These are phyloP conservation scores for Gentiana straminea DNA, from an alignment of 257 asterid species.

Conservation along the genomic window DNA sequence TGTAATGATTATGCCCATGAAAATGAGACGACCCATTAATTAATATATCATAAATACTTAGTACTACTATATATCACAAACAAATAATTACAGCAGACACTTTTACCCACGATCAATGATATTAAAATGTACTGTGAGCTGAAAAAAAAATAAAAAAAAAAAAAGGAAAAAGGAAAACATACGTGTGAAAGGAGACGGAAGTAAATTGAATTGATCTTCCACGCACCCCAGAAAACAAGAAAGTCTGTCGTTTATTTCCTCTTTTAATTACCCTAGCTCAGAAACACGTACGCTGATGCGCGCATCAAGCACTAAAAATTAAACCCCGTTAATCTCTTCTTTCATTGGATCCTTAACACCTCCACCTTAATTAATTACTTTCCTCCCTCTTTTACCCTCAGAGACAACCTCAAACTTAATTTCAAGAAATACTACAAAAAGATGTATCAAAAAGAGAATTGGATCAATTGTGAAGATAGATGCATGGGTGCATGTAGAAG, in stretches of 20 bases:
- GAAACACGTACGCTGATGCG: no score
- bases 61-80: not conserved
- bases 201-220: constrained; percentile 13
- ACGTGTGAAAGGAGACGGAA: constrained; percentile 20
- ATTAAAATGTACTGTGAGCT: not conserved
- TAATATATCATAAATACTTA: constrained; percentile 1
- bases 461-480: no score
- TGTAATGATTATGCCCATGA: no score
- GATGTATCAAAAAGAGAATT: no score
- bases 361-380: no score
- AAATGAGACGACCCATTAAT: not conserved
- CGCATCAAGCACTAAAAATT: constrained; percentile 61
- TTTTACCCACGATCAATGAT: not conserved
- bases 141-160: not conserved
- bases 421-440: no score
- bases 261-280: constrained; percentile 26
- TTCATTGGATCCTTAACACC: no score
- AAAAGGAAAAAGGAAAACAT: constrained; percentile 15
- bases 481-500: no score
- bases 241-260: constrained; percentile 26
- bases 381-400: no score
- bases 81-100: not conserved
- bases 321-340: constrained; percentile 47
- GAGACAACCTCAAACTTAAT: no score
- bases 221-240: constrained; percentile 3